phyloP scores from a whole-genome alignment of 2,329 filamentous ascomycete genomes.

The Fusarium udum region DNA sequence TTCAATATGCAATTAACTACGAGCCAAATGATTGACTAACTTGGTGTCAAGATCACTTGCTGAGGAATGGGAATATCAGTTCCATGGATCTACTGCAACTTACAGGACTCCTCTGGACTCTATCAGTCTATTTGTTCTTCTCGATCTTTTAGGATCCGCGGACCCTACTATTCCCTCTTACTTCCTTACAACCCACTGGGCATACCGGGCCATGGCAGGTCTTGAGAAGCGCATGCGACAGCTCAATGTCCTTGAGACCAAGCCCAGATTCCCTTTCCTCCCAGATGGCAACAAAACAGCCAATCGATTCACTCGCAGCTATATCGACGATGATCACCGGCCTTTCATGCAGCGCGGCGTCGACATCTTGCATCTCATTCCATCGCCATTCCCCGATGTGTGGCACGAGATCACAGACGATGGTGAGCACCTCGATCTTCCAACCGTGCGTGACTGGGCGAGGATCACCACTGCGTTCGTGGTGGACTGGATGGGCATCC shows the following conservation, averaged over 20 bases:
- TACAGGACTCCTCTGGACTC: conserved; percentile 79
- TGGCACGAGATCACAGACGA: conserved; percentile 92
- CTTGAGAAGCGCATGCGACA: conserved; percentile 79
- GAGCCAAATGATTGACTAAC: not conserved
- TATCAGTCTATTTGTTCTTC: conserved; percentile 89
- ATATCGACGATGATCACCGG: conserved; percentile 86
- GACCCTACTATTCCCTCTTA: conserved; percentile 82
- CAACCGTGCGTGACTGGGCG: conserved; percentile 87
- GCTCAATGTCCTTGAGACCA: conserved; percentile 72
- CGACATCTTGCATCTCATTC: conserved; percentile 89
- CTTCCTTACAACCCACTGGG: conserved; percentile 92
- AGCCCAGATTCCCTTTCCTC: conserved; percentile 66
- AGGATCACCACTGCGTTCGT: conserved; percentile 84
- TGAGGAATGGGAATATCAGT: conserved; percentile 77
- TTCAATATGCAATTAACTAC: conserved; percentile 34
- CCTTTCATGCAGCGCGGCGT: conserved; percentile 91
- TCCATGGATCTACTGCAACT: conserved; percentile 76
- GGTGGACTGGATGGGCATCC: conserved; percentile 90
- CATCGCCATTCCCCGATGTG: conserved; percentile 79
- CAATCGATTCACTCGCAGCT: conserved; percentile 59
- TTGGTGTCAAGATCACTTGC: conserved; percentile 69
- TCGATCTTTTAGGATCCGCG: conserved; percentile 83
- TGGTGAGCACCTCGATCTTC: conserved; percentile 81
- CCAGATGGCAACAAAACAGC: conserved; percentile 66
- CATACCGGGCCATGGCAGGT: conserved; percentile 78